These are phyloP conservation scores for Aspergillus clavatus DNA, from an alignment of 2,329 filamentous ascomycete species.

Conservation along the genomic window DNA sequence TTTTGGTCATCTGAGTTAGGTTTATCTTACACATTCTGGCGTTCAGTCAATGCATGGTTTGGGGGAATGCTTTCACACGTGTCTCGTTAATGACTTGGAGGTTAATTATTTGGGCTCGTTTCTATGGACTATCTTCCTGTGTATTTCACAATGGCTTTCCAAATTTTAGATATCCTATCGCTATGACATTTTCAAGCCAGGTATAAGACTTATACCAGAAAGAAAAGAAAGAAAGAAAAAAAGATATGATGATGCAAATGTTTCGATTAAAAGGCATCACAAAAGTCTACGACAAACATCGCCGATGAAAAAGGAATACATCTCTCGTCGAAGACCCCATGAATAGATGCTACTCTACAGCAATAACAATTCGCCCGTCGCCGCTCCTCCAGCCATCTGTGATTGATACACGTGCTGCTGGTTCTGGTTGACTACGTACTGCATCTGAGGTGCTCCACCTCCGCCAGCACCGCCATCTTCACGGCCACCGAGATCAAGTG, in stretches of 20 bases:
- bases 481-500: constrained; percentile 62
- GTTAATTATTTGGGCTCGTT: too few species aligned
- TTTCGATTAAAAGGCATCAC: not conserved
- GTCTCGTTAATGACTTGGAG: too few species aligned
- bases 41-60: too few species aligned
- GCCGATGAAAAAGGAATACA: not conserved
- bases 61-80: not conserved
- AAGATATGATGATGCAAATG: too few species aligned
- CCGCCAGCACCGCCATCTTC: constrained; percentile 63
- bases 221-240: too few species aligned
- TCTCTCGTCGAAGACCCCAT: not conserved
- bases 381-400: constrained; percentile 57
- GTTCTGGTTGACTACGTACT: constrained; percentile 74
- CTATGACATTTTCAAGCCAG: too few species aligned
- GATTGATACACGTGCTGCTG: constrained; percentile 71
- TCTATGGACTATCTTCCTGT: too few species aligned
- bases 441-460: constrained; percentile 46
- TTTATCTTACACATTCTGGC: not conserved
- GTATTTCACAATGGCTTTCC: too few species aligned
- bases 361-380: constrained; percentile 67
- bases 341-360: constrained; percentile 41
- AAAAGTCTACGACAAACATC: not conserved
- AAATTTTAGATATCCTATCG: too few species aligned
- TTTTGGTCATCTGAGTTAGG: not conserved
- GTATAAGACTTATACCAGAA: too few species aligned